A percentile compares a stretch with the other conserved stretches of the same genome.
Conservation (phyloP, 352 stramenopile species). For the Phytophthora crassamura region DNA sequence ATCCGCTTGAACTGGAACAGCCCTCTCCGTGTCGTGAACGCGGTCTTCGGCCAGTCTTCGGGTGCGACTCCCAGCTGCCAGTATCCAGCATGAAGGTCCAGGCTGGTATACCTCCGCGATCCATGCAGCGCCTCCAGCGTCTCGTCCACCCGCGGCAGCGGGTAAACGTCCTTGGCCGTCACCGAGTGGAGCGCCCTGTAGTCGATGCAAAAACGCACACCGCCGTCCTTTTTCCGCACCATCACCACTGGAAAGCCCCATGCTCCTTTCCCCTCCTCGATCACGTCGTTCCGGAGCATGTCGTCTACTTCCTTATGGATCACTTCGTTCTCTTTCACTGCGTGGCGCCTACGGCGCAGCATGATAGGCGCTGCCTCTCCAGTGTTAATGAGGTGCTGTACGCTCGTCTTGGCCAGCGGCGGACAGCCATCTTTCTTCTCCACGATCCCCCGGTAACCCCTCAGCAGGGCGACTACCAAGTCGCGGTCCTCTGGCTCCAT, state of each 20-base stretch:
- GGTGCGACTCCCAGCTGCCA: constrained; percentile 7
- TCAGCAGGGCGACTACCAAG: background rate
- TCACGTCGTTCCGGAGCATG: constrained; percentile 10
- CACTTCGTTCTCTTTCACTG: background rate
- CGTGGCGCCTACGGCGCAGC: background rate
- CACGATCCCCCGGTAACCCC: background rate
- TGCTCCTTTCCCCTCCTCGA: constrained; percentile 9
- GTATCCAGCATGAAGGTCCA: constrained; percentile 22
- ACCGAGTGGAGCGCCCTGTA: background rate
- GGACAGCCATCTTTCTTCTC: background rate
- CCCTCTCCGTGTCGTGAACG: constrained; percentile 13
- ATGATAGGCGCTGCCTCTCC: constrained; percentile 11
- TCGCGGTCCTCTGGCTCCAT: background rate
- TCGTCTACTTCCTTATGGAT: background rate
- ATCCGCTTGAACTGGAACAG: constrained; percentile 23
- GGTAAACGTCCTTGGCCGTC: no score
- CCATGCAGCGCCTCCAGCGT: no score
- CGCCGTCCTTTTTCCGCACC: constrained; percentile 5
- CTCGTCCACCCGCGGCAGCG: no score
- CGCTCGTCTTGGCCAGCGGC: background rate
- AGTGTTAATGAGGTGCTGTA: background rate
- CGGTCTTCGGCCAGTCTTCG: constrained; percentile 21
- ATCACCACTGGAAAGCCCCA: constrained; percentile 24
- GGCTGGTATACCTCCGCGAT: constrained; percentile 5
- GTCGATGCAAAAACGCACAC: constrained; percentile 12